Percentiles rank a stretch among this genome's conserved stretches.
These are phyloP conservation scores for Leccinum holopus DNA, from an alignment of 1,284 basidiomycete species.

Conservation along the genomic window DNA sequence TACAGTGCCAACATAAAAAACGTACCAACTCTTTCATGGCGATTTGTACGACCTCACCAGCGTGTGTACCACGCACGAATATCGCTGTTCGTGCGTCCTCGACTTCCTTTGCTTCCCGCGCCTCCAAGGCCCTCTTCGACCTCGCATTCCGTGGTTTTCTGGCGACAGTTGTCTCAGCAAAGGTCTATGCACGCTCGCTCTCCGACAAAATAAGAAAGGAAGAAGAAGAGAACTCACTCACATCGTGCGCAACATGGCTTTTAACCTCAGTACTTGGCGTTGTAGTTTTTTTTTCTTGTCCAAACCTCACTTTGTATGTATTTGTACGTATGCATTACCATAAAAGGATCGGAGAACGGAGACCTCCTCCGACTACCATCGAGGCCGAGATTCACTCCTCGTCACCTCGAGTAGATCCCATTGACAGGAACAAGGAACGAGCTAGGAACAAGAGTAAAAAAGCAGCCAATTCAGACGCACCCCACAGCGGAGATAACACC, in stretches of 20 bases:
- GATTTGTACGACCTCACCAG: conserved; percentile 75
- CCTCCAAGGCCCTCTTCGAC: conserved; percentile 90
- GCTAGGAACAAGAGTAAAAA: not conserved
- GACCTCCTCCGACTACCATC: not conserved
- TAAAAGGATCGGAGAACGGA: not conserved
- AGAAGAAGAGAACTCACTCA: conserved; percentile 21
- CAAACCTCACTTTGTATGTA: not conserved
- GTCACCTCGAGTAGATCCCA: not conserved
- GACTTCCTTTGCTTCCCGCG: conserved; percentile 84
- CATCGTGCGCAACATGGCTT: conserved; percentile 41
- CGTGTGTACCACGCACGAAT: conserved; percentile 88
- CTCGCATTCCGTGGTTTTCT: conserved; percentile 98
- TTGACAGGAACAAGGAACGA: not conserved
- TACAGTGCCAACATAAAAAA: conserved; percentile 11
- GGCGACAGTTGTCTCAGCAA: not conserved
- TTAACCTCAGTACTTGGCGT: not conserved
- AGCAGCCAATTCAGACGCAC: not conserved
- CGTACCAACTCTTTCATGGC: conserved; percentile 89
- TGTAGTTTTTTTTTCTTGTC: conserved; percentile 11
- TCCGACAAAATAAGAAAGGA: not conserved
- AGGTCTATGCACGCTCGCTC: no score
- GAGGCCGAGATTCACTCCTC: not conserved
- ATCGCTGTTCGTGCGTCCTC: conserved; percentile 85
- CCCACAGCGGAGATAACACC: not conserved
- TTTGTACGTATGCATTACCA: not conserved